Base-by-base conservation (phyloP, 768 basidiomycete genomes). In the Inosperma sp. region DNA sequence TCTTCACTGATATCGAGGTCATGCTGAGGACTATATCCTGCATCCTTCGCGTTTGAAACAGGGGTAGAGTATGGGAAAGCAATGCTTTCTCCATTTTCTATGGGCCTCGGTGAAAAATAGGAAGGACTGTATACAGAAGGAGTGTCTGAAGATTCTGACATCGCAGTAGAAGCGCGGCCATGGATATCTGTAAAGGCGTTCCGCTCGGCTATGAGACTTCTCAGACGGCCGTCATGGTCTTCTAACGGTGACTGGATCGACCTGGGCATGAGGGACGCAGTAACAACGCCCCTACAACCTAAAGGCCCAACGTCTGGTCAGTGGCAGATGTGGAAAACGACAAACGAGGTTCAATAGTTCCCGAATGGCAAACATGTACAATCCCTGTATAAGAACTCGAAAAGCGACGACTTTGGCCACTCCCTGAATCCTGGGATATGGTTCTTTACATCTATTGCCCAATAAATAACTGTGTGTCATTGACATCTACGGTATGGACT, bases 101-200 rank as follows among this genome's bases (percentile, higher is more conserved):
- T 53, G 26, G 71, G 66, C 48, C 66, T 69, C 22, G 83, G 81
- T 29, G 83, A 82, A 62, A 79, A 79, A 62, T 78, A 74, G 49
- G 78, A 59, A 55, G 72, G 78, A 62, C 78, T 83, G 64, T 88
- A 86, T 56, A 85, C 69, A 42, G 85, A 87, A 57, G 83, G 83
- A 48, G 84, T 78, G 66, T 87, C 84, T 35, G 80, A 73, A 51
- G 74, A 75, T 56, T 84, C 76, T 19, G 83, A 76, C 59, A 77
- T 63, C 48, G 82, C 74, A 41, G 48, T 16, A 14, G 80, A 76
- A 59, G 77, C 76, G 43, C 75, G 78, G 63, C 67, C 68, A 64
- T 69, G 69, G 52, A 71, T 51, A 64, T 74, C 73, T n/a, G 77
- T 72, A 54, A 76, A 77, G 52, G 74, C 68, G 16, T 72, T 65